These are phyloP conservation scores for Pseudocercospora ulei DNA, from an alignment of 2,329 filamentous ascomycete species.

Conservation along the genomic window DNA sequence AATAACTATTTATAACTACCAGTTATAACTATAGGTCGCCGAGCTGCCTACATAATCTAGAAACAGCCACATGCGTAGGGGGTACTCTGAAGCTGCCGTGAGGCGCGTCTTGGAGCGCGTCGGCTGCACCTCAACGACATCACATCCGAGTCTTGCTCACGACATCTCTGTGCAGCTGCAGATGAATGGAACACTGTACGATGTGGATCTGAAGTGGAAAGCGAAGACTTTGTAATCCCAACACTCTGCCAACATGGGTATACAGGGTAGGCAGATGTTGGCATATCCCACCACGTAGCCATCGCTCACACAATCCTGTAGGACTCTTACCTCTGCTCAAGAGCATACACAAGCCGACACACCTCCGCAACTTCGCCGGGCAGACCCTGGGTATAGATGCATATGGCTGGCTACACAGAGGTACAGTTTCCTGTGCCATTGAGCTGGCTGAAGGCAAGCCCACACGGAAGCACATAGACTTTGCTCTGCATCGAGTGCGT, in stretches of 20 bases:
- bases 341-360: slow-evolving; percentile 83
- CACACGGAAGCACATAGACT: slow-evolving; percentile 81
- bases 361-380: slow-evolving; percentile 76
- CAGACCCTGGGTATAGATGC: slow-evolving; percentile 90
- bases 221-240: neutral
- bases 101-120: no score
- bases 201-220: neutral
- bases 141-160: neutral
- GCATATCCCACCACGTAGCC: neutral
- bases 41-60: no score
- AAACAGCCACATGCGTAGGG: no score
- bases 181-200: neutral
- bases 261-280: slow-evolving; percentile 29
- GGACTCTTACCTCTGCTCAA: slow-evolving; percentile 86
- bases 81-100: no score
- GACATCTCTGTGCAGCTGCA: neutral
- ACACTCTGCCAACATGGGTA: slow-evolving; percentile 30
- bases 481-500: slow-evolving; percentile 76
- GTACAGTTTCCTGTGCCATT: slow-evolving; percentile 78
- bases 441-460: slow-evolving; percentile 83
- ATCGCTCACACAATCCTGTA: slow-evolving; percentile 32
- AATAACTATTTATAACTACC: no score
- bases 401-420: slow-evolving; percentile 96
- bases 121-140: neutral
- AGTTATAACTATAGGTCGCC: no score